Conservation (phyloP, 495 filamentous ascomycete genomes). For the Talaromyces ruber region DNA sequence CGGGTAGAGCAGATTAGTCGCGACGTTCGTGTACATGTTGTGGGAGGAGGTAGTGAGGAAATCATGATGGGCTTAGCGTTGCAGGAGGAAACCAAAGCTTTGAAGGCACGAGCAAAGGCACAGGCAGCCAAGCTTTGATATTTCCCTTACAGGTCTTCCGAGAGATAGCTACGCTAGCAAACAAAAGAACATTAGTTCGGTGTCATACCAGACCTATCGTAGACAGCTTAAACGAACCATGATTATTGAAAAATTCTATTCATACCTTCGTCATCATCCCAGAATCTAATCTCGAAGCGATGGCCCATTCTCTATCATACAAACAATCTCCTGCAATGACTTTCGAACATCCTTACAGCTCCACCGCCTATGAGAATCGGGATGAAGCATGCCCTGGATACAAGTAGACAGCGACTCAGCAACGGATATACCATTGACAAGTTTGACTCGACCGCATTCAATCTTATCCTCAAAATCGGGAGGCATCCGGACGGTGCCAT, state of each 20-base stretch:
- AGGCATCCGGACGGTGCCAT: slow-evolving; percentile 15
- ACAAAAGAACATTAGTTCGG: not conserved
- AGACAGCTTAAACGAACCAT: too few relatives aligned
- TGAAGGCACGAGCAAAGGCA: slow-evolving; percentile 22
- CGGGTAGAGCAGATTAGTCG: slow-evolving; percentile 49
- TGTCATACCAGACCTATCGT: too few relatives aligned
- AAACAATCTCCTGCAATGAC: slow-evolving; percentile 8
- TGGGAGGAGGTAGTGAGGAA: slow-evolving; percentile 51
- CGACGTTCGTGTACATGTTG: slow-evolving; percentile 48
- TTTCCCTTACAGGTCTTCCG: not conserved
- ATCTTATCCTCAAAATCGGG: slow-evolving; percentile 29
- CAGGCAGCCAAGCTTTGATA: slow-evolving; percentile 22
- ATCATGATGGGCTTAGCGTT: slow-evolving; percentile 46
- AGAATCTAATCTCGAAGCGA: not conserved
- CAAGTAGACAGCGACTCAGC: slow-evolving; percentile 31
- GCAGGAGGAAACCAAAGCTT: slow-evolving; percentile 32
- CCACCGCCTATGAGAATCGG: slow-evolving; percentile 33
- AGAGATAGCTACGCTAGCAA: not conserved
- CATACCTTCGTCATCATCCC: not conserved
- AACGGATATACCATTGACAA: slow-evolving; percentile 23
- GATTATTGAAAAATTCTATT: not conserved
- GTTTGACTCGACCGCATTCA: slow-evolving; percentile 19
- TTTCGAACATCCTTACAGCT: slow-evolving; percentile 23
- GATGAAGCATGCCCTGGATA: slow-evolving; percentile 38
- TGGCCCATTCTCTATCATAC: slow-evolving; percentile 2